Evolutionary conservation across 768 basidiomycete species (phyloP).

Genomic region (Tricholomella constricta): DNA sequence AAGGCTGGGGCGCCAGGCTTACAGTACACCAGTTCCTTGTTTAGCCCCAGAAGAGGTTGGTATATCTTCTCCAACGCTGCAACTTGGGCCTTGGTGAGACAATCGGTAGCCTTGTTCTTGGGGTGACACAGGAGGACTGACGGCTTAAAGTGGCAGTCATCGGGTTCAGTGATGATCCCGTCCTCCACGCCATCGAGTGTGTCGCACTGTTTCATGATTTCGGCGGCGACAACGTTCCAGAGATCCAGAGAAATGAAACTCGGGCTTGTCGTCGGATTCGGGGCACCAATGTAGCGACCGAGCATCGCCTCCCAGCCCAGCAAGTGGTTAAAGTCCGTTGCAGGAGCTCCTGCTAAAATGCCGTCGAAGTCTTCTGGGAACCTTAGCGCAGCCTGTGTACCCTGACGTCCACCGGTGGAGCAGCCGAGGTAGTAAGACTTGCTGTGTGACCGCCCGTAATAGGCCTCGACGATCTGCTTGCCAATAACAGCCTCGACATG

Average conservation of each 20-base stretch:
- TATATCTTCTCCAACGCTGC: slow-evolving; percentile 8
- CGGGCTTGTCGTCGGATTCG: background rate
- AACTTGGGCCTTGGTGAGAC: slow-evolving; percentile 6
- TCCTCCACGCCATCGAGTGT: slow-evolving; percentile 10
- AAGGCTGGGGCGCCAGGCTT: too few species aligned
- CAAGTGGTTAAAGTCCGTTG: slow-evolving; percentile 5
- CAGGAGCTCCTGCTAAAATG: slow-evolving; percentile 1
- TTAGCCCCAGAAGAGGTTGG: slow-evolving; percentile 2
- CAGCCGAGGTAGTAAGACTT: slow-evolving; percentile 12
- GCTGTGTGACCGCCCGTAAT: slow-evolving; percentile 1
- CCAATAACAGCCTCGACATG: slow-evolving; percentile 10
- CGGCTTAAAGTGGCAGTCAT: slow-evolving; percentile 14
- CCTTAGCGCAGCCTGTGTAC: slow-evolving; percentile 4
- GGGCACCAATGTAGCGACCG: background rate
- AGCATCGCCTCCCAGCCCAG: background rate
- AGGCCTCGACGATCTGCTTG: slow-evolving; percentile 10
- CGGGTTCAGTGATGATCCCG: slow-evolving; percentile 17
- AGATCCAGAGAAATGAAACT: background rate
- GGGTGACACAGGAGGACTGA: slow-evolving; percentile 8
- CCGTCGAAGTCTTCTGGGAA: slow-evolving; percentile 16
- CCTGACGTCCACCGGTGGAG: slow-evolving; percentile 7
- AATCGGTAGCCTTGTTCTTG: background rate
- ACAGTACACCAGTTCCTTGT: slow-evolving; percentile 1
- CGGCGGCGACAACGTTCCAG: slow-evolving; percentile 8
- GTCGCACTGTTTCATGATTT: slow-evolving; percentile 15